Percentiles rank a stretch among this genome's conserved stretches.
phyloP scores from a whole-genome alignment of 108 stramenopile genomes.

The Nitzschia palea region DNA sequence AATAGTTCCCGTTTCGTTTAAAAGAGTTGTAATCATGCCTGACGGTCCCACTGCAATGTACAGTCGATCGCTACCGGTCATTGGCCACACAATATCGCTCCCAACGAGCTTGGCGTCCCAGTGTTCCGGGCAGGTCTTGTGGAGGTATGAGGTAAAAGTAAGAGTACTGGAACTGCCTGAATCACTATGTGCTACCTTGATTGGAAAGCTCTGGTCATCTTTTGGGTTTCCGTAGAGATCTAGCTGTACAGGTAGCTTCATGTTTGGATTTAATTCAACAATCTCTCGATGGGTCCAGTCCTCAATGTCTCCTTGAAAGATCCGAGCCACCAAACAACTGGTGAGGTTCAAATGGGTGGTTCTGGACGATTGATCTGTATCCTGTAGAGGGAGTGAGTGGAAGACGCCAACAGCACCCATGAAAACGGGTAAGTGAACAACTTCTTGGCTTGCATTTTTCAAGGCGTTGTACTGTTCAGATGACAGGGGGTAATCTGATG shows the following conservation, averaged over 20 bases:
- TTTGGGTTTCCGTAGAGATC: conserved; percentile 22
- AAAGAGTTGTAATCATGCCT: conserved; percentile 62
- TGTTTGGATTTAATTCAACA: conserved; percentile 35
- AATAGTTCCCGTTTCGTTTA: conserved; percentile 55
- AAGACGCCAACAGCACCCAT: conserved; percentile 74
- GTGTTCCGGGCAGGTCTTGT: conserved; percentile 51
- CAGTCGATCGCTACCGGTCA: not conserved
- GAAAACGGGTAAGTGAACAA: conserved; percentile 77
- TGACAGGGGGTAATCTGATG: conserved; percentile 74
- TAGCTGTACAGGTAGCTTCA: conserved; percentile 25
- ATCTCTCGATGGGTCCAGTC: conserved; percentile 70
- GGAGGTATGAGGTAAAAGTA: conserved; percentile 58
- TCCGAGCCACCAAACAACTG: conserved; percentile 60
- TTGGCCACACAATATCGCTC: conserved; percentile 49
- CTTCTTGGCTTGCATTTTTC: conserved; percentile 13
- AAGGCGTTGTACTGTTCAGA: conserved; percentile 36
- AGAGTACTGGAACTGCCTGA: conserved; percentile 65
- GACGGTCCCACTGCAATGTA: conserved; percentile 51
- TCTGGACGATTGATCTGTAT: conserved; percentile 16
- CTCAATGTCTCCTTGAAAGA: conserved; percentile 66
- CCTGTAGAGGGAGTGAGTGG: conserved; percentile 56
- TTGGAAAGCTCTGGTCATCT: conserved; percentile 26
- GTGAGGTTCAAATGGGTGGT: conserved; percentile 72
- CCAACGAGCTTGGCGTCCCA: conserved; percentile 63
- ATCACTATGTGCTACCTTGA: conserved; percentile 69